Base-by-base conservation (phyloP, 1,284 basidiomycete species). In the Sphaerobolus stellatus region DNA sequence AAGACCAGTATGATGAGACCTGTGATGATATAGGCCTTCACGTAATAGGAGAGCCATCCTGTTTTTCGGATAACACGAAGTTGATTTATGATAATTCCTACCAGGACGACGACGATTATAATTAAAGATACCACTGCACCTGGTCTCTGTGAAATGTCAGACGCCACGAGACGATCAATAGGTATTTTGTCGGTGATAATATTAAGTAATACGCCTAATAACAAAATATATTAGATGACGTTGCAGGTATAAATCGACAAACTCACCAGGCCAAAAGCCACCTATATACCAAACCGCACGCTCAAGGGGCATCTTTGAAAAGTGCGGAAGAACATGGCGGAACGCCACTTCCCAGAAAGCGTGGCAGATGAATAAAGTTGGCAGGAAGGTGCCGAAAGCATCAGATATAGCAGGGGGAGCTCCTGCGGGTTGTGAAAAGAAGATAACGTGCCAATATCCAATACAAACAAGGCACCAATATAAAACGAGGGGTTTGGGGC, bases 381-480 rank as follows among this genome's bases (percentile, higher is more conserved):
- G 91, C 14, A 94, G 75, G 69, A 95, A 94, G 5, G 83, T 81
- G 27, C 79, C 82, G 60, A 94, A 90, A 3, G 83, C 88, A 8
- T 73, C 73, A 51, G 87, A 82, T 50, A 94, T 70, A 18, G 76
- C 73, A 24, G 88, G 90, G 7, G 89, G 90, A 24, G 78, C 80
- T 2, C 75, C 75, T 28, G 79, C 80, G 1, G 90, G 89, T 64
- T 94, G 88, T 2, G 88, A 90, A 61, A 91, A 91, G 25, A 94
- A 77, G 1, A 81, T 76, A 56, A 93, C 76, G 62, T 95, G 92
- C 92, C 92, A 94, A 67, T 83, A 94, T 0, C 92, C 92, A 44
- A 94, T 84, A 71, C 85, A 91, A 2, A 92, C 82, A 16, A 94
- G 73, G 57, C 79, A 86, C 88, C 87, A 90, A 71, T 80, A 92